Base-by-base conservation (phyloP, 768 basidiomycete genomes). In the Crucibulum laeve region DNA sequence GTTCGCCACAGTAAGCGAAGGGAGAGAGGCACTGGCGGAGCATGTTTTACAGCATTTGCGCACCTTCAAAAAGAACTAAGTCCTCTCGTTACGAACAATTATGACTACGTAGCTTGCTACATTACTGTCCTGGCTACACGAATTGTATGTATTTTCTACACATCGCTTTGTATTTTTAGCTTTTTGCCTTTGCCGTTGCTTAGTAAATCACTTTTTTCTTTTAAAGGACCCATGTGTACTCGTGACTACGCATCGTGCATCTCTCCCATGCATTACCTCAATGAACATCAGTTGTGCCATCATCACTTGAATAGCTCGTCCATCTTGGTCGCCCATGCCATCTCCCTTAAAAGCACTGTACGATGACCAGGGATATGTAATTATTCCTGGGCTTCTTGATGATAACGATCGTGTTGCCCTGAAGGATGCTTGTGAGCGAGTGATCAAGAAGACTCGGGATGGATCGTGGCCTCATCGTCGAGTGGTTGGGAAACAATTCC, bases 401-500 rank as follows among this genome's bases (percentile, higher is more conserved):
- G 55, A 63, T 0, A 57, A 61, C 3, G 60, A 71, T 23, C 59
- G 71, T 40, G 40, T 53, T 1, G 54, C 56, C 1, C 70, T 88
- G 14, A 56, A 65, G 42, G 59, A 54, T 0, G 84, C 87, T 3
- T 77, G 76, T 46, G 71, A 73, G 11, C 62, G 71, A 17, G 74
- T 68, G 3, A 68, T 80, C 18, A 53, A 61, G 15, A 70, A 68
- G 22, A 84, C 85, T 0, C 78, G 87, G 4, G 40, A 65, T 0
- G 84, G 84, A 1, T 47, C 57, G 2, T 90, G 87, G 87, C 65
- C 76, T 0, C 70, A 82, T 51, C 69, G 84, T 3, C 75, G 87
- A 25, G 81, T 79, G 0, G 83, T 90, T 14, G 87, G 88, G 1
- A 83, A 81, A 47, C 84, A 87, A 57, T 90, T 89, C 48, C 86